Evolutionary conservation across 1,284 basidiomycete species (phyloP).

Genomic region (Cutaneotrichosporon sp.): DNA sequence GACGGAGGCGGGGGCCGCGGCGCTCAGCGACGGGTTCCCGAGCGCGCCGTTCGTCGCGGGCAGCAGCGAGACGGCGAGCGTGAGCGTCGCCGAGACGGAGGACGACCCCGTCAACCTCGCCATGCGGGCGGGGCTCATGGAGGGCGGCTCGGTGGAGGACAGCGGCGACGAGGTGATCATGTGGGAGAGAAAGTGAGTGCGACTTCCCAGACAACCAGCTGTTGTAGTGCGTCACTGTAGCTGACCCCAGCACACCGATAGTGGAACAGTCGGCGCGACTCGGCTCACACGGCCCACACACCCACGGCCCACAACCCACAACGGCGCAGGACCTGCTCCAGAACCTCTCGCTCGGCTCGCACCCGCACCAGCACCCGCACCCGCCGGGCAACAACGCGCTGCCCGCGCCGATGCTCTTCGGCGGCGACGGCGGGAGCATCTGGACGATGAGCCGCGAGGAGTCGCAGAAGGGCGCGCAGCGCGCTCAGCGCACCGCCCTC

Average conservation of each 20-base stretch:
- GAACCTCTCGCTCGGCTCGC: conserved; percentile 27
- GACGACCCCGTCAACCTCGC: conserved; percentile 79
- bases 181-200: conserved; percentile 34
- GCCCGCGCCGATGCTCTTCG: conserved; percentile 29
- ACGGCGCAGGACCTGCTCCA: conserved; percentile 32
- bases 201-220: too few species aligned
- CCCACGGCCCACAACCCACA: not conserved
- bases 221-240: too few species aligned
- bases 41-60: conserved; percentile 30
- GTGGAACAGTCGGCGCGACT: not conserved
- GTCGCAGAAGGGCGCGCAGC: conserved; percentile 31
- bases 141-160: conserved; percentile 55
- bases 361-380: not conserved
- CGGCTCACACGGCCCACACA: conserved; percentile 13
- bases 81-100: conserved; percentile 71
- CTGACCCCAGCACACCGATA: conserved; percentile 14
- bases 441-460: conserved; percentile 44
- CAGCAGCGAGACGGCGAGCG: conserved; percentile 58
- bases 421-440: conserved; percentile 31
- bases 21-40: conserved; percentile 12
- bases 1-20: conserved; percentile 20
- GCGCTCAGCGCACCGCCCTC: conserved; percentile 11
- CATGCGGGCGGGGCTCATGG: conserved; percentile 64
- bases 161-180: conserved; percentile 44
- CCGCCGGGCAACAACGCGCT: too few species aligned